A percentile compares a stretch with the other conserved stretches of the same genome.
These are phyloP conservation scores for Murraya koenigii DNA, from an alignment of 345 rosid genomes.

Conservation along the genomic window DNA sequence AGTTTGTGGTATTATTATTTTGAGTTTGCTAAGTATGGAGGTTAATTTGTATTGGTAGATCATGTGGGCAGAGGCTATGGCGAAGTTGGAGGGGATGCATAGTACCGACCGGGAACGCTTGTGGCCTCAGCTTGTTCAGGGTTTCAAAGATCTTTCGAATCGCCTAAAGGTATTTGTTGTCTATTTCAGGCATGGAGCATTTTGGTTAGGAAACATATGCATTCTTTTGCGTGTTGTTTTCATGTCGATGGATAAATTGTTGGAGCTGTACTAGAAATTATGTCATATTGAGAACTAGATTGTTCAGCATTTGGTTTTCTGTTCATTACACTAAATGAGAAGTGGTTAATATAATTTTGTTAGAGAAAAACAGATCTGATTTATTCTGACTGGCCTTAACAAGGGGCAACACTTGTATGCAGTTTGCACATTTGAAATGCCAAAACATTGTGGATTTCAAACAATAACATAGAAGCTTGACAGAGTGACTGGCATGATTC, in stretches of 20 bases:
- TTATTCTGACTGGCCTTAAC: background rate
- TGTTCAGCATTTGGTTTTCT: background rate
- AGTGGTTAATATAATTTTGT: background rate
- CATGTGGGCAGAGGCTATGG: conserved; percentile 97
- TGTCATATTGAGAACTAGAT: background rate
- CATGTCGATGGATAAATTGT: background rate
- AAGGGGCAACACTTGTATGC: background rate
- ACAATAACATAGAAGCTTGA: background rate
- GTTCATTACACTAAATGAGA: background rate
- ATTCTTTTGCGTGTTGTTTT: background rate
- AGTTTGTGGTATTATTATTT: background rate
- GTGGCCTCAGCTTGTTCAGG: conserved; percentile 98
- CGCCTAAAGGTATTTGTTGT: conserved; percentile 66
- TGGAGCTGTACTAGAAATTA: background rate
- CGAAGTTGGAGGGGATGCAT: conserved; percentile 95
- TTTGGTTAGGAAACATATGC: background rate
- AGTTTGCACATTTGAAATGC: background rate
- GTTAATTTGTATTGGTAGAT: conserved; percentile 67
- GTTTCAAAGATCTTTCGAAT: conserved; percentile 89
- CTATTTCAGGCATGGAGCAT: background rate
- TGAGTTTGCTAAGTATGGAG: conserved; percentile 23
- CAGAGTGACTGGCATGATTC: background rate
- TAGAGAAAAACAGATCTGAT: background rate
- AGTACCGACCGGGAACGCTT: conserved; percentile 83
- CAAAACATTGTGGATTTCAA: background rate